Base-by-base conservation (phyloP, 2,329 filamentous ascomycete genomes). In the Neopestalotiopsis sp. region DNA sequence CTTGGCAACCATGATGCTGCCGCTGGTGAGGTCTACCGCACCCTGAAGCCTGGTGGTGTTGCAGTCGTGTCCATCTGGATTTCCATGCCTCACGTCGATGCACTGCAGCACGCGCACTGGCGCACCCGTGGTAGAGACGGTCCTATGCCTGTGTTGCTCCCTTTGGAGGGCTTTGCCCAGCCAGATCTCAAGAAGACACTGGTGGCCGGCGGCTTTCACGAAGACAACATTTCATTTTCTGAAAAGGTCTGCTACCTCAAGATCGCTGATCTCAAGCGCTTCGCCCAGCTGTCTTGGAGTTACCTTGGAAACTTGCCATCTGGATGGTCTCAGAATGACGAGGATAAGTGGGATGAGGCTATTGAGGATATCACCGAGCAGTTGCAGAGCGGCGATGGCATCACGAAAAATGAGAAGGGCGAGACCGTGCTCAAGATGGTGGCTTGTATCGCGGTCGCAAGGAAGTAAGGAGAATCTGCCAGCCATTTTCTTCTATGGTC, bases 211-310 rank as follows among this genome's bases (percentile, higher is more conserved):
- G 59, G 59, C 12, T 62, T 62, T 32, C 13, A 62, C 14, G 30
- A 17, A 20, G 59, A 62, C 5, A 20, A 24, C 14, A 62, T 62
- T 14, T 3, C 17, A 4, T 42, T 62, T 4, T 34, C 34, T 30
- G 32, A 62, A 70, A 69, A 32, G 40, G 62, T 24, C 4, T 52
- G 20, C n/a, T 65, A 52, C 40, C 64, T 68, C 4, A 69, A 61
- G 13, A 64, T 72, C 14, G 58, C 34, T 4, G 68, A 71, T 52
- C 12, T 70, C 5, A 67, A 68, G 64, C 40, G 71, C 5, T 72
- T 67, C 65, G 67, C 70, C n/a, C 70, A 72, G 61, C 32, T 72
- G 3, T 67, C 70, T 38, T 72, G 71, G 70, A 72, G 71, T 32
- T 72, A 68, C 38, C 45, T 71, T 9, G 71, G 70, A 7, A 2